Percentiles rank a stretch among this genome's conserved stretches.
These are phyloP conservation scores for Schrenkiella parvula DNA, from an alignment of 345 rosid species.

Conservation along the genomic window DNA sequence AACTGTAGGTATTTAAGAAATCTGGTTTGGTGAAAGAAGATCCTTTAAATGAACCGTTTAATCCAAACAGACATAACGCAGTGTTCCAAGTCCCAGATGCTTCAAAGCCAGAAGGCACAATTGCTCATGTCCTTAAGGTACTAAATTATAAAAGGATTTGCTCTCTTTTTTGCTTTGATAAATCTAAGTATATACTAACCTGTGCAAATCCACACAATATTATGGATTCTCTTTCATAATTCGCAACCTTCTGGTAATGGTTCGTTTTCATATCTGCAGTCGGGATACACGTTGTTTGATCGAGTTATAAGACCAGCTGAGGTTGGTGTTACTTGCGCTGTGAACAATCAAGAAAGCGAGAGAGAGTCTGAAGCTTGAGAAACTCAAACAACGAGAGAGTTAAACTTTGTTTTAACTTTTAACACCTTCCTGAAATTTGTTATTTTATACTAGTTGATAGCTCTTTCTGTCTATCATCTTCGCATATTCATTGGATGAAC, in stretches of 20 bases:
- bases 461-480: neutral
- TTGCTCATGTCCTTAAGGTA: conserved; percentile 88
- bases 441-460: neutral
- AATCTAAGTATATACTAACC: neutral
- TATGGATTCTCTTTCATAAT: neutral
- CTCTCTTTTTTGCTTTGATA: conserved; percentile 4
- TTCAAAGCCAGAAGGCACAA: conserved; percentile 80
- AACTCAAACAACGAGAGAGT: neutral
- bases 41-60: conserved; percentile 78
- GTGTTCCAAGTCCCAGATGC: conserved; percentile 72
- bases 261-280: conserved; percentile 40
- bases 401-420: neutral
- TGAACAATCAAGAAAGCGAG: conserved; percentile 33
- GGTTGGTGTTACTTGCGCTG: conserved; percentile 75
- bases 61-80: conserved; percentile 89
- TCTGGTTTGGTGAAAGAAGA: conserved; percentile 67
- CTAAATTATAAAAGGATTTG: neutral
- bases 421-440: conserved; percentile 3
- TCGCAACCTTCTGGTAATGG: neutral
- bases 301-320: conserved; percentile 92
- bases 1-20: conserved; percentile 66
- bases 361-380: conserved; percentile 40
- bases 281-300: conserved; percentile 72
- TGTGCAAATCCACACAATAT: neutral
- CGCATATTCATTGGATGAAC: conserved; percentile 20